A percentile compares a stretch with the other conserved stretches of the same genome.
Conservation (phyloP, 2,329 filamentous ascomycete genomes). For the Fonsecaea multimorphosa region DNA sequence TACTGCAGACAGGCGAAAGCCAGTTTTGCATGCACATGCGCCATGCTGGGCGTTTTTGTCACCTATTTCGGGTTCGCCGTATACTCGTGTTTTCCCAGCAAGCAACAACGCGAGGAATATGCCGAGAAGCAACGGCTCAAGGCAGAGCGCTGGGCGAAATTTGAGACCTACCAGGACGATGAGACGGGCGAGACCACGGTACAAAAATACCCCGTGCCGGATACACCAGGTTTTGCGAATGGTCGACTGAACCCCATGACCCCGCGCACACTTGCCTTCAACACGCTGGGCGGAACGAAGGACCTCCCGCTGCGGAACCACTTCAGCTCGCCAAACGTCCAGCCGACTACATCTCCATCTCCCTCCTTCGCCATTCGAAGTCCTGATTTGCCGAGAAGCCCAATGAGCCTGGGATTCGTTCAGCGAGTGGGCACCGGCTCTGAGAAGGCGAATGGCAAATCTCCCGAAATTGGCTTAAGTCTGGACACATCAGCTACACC, state of each 20-base stretch:
- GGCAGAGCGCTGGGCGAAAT: constrained; percentile 45
- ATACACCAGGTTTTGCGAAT: constrained; percentile 42
- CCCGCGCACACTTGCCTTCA: constrained; percentile 52
- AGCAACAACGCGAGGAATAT: constrained; percentile 47
- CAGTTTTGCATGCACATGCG: constrained; percentile 61
- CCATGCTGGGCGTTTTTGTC: constrained; percentile 54
- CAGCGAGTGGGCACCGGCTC: constrained; percentile 38
- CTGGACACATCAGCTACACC: constrained; percentile 29
- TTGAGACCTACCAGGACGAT: constrained; percentile 44
- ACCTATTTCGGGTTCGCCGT: constrained; percentile 35
- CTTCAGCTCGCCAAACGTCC: constrained; percentile 38
- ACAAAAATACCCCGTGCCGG: constrained; percentile 44
- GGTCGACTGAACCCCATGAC: constrained; percentile 44
- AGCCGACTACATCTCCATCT: constrained; percentile 32
- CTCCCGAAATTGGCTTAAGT: constrained; percentile 25
- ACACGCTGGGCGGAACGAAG: constrained; percentile 47
- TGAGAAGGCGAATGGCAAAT: constrained; percentile 25
- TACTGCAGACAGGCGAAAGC: constrained; percentile 68
- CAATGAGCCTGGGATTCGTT: constrained; percentile 37
- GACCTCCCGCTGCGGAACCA: constrained; percentile 52
- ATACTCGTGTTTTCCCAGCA: constrained; percentile 43
- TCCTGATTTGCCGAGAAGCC: constrained; percentile 37
- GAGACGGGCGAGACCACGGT: constrained; percentile 39
- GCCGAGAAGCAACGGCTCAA: constrained; percentile 46
- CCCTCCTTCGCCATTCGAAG: constrained; percentile 34